Evolutionary conservation across 1,139 yeast genomes (phyloP).

Genomic region (Suhomyces bokatorum): DNA sequence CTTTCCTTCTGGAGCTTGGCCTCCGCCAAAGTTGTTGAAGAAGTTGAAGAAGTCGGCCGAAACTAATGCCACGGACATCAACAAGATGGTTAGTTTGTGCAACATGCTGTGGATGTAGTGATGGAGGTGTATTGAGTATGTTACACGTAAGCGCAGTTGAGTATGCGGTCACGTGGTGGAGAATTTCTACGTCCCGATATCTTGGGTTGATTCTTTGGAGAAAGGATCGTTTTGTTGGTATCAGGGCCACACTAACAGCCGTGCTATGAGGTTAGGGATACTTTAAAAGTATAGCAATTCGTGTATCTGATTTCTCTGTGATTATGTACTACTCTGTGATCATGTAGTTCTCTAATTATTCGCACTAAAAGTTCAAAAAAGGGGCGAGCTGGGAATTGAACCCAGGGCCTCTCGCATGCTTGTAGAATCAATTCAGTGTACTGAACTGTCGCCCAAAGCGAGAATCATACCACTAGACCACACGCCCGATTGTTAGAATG

Average conservation of each 20-base stretch:
- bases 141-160: neutral
- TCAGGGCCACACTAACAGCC: too few species aligned
- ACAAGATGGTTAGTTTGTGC: conserved; percentile 8
- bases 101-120: conserved; percentile 9
- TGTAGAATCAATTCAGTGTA: conserved; percentile 14
- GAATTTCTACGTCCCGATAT: too few species aligned
- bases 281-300: too few species aligned
- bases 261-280: too few species aligned
- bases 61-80: conserved; percentile 13
- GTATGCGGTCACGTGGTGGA: neutral
- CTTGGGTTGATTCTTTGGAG: too few species aligned
- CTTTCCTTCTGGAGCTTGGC: conserved; percentile 22
- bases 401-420: conserved; percentile 28
- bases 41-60: conserved; percentile 38
- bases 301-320: too few species aligned
- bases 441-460: conserved; percentile 19
- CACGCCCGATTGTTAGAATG: conserved; percentile 16
- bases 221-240: too few species aligned
- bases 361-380: conserved; percentile 10
- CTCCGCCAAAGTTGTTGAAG: conserved; percentile 30
- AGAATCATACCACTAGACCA: conserved; percentile 26
- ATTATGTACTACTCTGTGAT: too few species aligned
- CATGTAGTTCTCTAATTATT: too few species aligned
- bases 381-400: conserved; percentile 28
- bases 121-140: neutral